Evolutionary conservation across 192 early-diverging fungal genomes (phyloP).

Genomic region (Piromyces finnis): DNA sequence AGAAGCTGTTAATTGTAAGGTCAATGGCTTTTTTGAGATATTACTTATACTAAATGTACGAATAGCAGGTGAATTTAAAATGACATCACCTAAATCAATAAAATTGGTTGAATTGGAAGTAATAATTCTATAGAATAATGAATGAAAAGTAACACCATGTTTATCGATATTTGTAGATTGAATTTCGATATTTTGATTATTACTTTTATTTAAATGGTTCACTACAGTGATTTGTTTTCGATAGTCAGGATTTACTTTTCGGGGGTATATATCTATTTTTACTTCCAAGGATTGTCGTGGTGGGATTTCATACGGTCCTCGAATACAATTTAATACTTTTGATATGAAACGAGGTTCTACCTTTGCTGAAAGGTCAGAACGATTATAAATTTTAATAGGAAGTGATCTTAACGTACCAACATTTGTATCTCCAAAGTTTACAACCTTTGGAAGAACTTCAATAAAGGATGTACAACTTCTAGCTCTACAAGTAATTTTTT

Average conservation of each 20-base stretch:
- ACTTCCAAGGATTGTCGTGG: slow-evolving; percentile 57
- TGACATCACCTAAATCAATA: slow-evolving; percentile 80
- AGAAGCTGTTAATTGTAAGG: slow-evolving; percentile 19
- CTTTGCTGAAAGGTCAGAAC: slow-evolving; percentile 64
- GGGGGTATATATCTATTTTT: slow-evolving; percentile 87
- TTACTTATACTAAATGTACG: slow-evolving; percentile 74
- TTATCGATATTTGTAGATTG: slow-evolving; percentile 89
- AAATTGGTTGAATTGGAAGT: slow-evolving; percentile 80
- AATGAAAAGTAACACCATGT: slow-evolving; percentile 91
- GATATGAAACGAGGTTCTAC: slow-evolving; percentile 78
- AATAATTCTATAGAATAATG: slow-evolving; percentile 79
- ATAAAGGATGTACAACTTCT: slow-evolving; percentile 86
- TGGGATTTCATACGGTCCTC: slow-evolving; percentile 54
- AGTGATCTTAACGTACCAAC: slow-evolving; percentile 81
- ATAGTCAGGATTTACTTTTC: slow-evolving; percentile 95
- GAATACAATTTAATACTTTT: slow-evolving; percentile 71
- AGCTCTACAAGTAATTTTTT: slow-evolving; percentile 76
- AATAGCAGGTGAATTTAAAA: slow-evolving; percentile 60
- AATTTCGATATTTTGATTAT: slow-evolving; percentile 81
- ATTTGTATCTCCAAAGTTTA: slow-evolving; percentile 93
- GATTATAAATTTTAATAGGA: slow-evolving; percentile 62
- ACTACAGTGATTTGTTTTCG: slow-evolving; percentile 88
- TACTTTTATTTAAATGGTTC: slow-evolving; percentile 71
- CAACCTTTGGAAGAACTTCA: slow-evolving; percentile 56
- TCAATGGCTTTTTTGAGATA: slow-evolving; percentile 35